Evolutionary conservation across 1,284 basidiomycete species (phyloP), one percentile per base, ranked within the genome.

Genomic region (Coriolopsis trogii): DNA sequence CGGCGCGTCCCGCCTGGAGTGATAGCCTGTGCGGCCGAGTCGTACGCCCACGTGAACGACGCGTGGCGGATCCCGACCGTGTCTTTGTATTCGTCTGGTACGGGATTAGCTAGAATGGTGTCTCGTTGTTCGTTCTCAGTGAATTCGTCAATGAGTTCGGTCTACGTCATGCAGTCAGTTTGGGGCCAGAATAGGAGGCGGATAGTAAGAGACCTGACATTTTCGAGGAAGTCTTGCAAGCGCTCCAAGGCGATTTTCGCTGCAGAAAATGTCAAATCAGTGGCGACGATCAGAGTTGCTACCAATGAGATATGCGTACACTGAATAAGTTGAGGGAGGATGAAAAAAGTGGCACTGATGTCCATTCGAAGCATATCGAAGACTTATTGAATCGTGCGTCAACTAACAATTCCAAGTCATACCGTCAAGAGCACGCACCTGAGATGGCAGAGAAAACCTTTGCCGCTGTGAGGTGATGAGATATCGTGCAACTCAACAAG

Each of bases 101-200:
- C 58, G 42, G 36, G 6, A 13, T 7, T 0, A 30, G 4, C 7
- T 41, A 15, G 10, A 37, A 36, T 12, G 6, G 25, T 12, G 12
- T 55, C 31, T 5, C 30, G 16, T 5, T 28, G 8, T 12, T 52
- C 42, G 12, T 65, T 56, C 5, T 69, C 68, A 36, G 68, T 67
- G 59, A 69, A 81, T 26, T 71, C 67, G 61, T 82, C 80, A 33
- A 81, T 69, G 46, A 81, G 69, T 56, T 80, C 79, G 38, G 76
- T 80, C 73, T 78, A 6, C 16, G n/a, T 29, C 18, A 12, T 20
- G 9, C 20, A 4, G n/a, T 37, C 12, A 5, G 23, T 13, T 8
- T 13, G 10, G 20, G 7, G 21, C 18, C 7, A 24, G n/a, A 9
- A 55, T 55, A 21, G 60, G 64, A 41, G 8, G 3, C 13, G 8